phyloP scores from a whole-genome alignment of 1,284 basidiomycete species.

The Coniferiporia sulphurascens region DNA sequence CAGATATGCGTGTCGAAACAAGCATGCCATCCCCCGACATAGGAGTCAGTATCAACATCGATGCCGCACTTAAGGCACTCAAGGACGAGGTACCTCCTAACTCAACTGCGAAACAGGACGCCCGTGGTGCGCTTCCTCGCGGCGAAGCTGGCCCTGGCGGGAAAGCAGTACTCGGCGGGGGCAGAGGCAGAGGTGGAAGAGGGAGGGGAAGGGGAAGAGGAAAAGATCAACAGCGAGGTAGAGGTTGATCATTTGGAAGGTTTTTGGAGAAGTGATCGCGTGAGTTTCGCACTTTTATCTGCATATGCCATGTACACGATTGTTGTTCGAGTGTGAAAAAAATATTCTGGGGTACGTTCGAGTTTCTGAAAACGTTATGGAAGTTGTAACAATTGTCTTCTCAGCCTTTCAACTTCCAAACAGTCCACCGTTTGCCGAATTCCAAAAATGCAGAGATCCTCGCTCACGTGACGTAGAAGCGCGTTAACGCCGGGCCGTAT shows the following conservation, averaged over 20 bases:
- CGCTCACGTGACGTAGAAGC: too few species aligned
- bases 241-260: constrained; percentile 1
- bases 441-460: too few species aligned
- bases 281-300: background rate
- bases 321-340: too few species aligned
- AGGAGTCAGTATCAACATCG: constrained; percentile 16
- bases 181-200: constrained; percentile 7
- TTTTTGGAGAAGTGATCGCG: background rate
- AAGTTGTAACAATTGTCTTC: too few species aligned
- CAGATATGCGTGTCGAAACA: background rate
- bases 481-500: too few species aligned
- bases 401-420: too few species aligned
- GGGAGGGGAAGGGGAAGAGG: constrained; percentile 4
- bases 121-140: background rate
- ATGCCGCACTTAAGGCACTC: constrained; percentile 15
- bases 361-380: too few species aligned
- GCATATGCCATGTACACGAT: background rate
- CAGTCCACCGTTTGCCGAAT: too few species aligned
- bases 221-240: constrained; percentile 1
- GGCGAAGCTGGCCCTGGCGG: background rate
- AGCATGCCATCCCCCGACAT: background rate
- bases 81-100: constrained; percentile 6
- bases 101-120: background rate
- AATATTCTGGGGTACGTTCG: too few species aligned
- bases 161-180: background rate